Base-by-base conservation (phyloP, 352 stramenopile species). In the Globisporangium heterothallicum region DNA sequence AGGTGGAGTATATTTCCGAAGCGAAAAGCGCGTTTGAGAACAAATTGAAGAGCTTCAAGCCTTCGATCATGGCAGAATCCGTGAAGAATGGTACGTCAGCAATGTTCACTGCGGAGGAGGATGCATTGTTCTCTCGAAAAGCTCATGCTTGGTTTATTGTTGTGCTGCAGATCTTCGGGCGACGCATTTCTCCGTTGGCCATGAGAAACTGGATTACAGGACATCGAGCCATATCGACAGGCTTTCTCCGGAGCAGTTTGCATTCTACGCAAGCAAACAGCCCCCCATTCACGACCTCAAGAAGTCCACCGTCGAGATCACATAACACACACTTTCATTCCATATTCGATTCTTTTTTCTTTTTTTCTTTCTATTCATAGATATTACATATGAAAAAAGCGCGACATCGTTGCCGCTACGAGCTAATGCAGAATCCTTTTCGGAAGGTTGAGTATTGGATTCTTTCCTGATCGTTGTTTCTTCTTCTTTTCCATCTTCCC, bases 1-100 rank as follows among this genome's bases (percentile, higher is more conserved):
- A 88, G 29, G 67, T 91, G 13, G 72, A 86, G 51, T 93, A 93
- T 56, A 43, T 90, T 7, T 92, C 78, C 19, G 77, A 89, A 53
- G 62, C 72, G 51, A 90, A 84, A 55, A 84, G 73, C 38, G 65
- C 71, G 44, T 90, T 74, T 54, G 69, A 76, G 49, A 84, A 89
- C 63, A 89, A 89, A 51, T 71, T 68, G 36, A 86, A 81, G 48
- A 68, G 66, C 14, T 70, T 82, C 61, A 90, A 88, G 53, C 69
- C 77, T 40, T 86, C 76, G 18, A 61, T 86, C 49, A 88, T 91
- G 72, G 72, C 79, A 34, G 80, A 66, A 22, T 79, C 75, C 7
- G 73, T 90, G 45, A 88, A 88, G 55, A 89, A 90, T 53, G 78
- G 77, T 89, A 50, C 6, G 53, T 64, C n/a, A 2, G 21, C 40